Percentiles rank a stretch among this genome's conserved stretches.
Evolutionary conservation across 352 stramenopile species (phyloP).

Genomic region (Phytophthora syringae): DNA sequence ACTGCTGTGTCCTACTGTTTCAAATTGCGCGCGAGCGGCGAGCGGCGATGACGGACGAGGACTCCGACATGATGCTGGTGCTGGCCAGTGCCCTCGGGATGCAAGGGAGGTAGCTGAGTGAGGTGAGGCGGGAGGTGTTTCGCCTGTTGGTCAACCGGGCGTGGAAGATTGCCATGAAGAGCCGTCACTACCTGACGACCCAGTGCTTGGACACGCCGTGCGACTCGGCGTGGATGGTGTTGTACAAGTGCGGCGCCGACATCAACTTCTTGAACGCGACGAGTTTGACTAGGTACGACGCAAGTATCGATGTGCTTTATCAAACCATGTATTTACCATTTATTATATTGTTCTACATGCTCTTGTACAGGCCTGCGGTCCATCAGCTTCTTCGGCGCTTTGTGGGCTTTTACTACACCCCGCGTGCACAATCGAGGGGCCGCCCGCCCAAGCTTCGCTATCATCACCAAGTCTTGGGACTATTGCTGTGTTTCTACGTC

Average conservation of each 20-base stretch:
- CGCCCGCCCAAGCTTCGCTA: slow-evolving; percentile 1
- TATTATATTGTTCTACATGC: slow-evolving; percentile 1
- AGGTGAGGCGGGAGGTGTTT: neutral
- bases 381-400: neutral
- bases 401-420: slow-evolving; percentile 11
- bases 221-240: slow-evolving; percentile 4
- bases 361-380: neutral
- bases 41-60: too few species aligned
- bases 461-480: neutral
- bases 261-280: slow-evolving; percentile 12
- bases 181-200: neutral
- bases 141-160: neutral
- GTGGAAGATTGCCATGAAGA: slow-evolving; percentile 6
- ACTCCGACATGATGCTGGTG: neutral
- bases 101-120: neutral
- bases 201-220: slow-evolving; percentile 5
- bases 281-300: slow-evolving; percentile 3
- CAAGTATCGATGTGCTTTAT: neutral
- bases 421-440: neutral
- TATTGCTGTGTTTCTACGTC: slow-evolving; percentile 9
- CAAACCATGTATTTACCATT: neutral
- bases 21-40: neutral
- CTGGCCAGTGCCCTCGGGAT: neutral
- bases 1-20: neutral
- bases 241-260: slow-evolving; percentile 7